Percentiles rank a stretch among this genome's conserved stretches.
Evolutionary conservation across 495 filamentous ascomycete genomes (phyloP).

Genomic region (Xylaria flabelliformis): DNA sequence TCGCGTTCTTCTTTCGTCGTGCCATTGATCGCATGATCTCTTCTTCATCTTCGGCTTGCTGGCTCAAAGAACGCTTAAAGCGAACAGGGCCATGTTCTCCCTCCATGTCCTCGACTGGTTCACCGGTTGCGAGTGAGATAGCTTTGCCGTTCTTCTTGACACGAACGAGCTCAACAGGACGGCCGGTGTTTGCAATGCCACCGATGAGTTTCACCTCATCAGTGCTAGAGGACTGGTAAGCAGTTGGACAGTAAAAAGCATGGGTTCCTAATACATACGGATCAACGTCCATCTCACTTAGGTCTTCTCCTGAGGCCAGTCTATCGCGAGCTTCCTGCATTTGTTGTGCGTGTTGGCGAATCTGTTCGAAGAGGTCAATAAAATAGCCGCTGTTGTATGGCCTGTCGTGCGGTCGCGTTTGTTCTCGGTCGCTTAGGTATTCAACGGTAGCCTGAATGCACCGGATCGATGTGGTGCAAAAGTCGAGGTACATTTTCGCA

Average conservation of each 20-base stretch:
- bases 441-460: conserved; percentile 84
- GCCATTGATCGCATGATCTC: conserved; percentile 87
- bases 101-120: conserved; percentile 54
- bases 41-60: conserved; percentile 70
- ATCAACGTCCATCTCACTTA: conserved; percentile 58
- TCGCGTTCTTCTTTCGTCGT: conserved; percentile 79
- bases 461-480: conserved; percentile 85
- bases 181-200: conserved; percentile 77
- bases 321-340: conserved; percentile 59
- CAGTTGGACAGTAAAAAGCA: conserved; percentile 3
- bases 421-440: conserved; percentile 79
- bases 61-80: conserved; percentile 68
- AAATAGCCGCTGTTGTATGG: conserved; percentile 94
- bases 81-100: conserved; percentile 52
- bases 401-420: conserved; percentile 77
- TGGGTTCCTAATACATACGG: conserved; percentile 49
- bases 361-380: conserved; percentile 89
- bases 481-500: conserved; percentile 73
- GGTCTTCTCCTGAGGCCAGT: conserved; percentile 48
- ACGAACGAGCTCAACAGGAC: conserved; percentile 77
- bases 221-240: conserved; percentile 58
- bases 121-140: conserved; percentile 73
- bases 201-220: conserved; percentile 76
- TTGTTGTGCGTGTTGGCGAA: conserved; percentile 71
- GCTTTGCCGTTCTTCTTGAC: conserved; percentile 75